phyloP scores from a whole-genome alignment of 2,329 filamentous ascomycete species.

The Diaporthe helianthi region DNA sequence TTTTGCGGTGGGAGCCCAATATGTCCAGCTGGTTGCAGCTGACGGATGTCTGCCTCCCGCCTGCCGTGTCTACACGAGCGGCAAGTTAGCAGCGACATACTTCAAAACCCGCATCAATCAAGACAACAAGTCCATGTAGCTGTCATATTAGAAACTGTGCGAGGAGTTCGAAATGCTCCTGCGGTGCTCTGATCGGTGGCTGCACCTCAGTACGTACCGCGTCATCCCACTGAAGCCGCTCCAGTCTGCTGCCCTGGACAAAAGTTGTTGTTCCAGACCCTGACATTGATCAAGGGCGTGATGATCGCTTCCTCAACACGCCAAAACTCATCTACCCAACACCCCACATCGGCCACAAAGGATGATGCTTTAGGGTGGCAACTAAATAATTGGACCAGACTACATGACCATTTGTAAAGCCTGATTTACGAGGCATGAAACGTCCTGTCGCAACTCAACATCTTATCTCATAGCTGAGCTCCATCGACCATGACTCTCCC shows the following conservation, averaged over 20 bases:
- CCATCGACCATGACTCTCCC: constrained; percentile 53
- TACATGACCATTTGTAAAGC: background rate
- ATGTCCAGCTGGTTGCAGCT: background rate
- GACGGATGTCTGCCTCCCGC: background rate
- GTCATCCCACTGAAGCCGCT: background rate
- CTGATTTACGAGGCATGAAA: background rate
- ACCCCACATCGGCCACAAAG: background rate
- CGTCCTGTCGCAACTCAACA: background rate
- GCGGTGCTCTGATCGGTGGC: background rate
- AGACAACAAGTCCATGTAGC: background rate
- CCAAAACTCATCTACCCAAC: background rate
- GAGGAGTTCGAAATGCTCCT: background rate
- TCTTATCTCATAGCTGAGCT: background rate
- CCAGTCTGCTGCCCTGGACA: background rate
- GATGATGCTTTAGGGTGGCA: background rate
- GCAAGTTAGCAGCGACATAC: too few relatives aligned
- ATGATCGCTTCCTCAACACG: background rate
- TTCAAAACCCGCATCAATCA: background rate
- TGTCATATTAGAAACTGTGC: background rate
- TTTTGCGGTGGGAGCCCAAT: too few relatives aligned
- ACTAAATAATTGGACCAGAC: background rate
- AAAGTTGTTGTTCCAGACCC: too few relatives aligned
- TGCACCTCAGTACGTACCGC: background rate
- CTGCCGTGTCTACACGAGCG: background rate
- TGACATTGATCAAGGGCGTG: background rate